phyloP scores from a whole-genome alignment of 75 land plant genomes.

The Azolla pinnata region DNA sequence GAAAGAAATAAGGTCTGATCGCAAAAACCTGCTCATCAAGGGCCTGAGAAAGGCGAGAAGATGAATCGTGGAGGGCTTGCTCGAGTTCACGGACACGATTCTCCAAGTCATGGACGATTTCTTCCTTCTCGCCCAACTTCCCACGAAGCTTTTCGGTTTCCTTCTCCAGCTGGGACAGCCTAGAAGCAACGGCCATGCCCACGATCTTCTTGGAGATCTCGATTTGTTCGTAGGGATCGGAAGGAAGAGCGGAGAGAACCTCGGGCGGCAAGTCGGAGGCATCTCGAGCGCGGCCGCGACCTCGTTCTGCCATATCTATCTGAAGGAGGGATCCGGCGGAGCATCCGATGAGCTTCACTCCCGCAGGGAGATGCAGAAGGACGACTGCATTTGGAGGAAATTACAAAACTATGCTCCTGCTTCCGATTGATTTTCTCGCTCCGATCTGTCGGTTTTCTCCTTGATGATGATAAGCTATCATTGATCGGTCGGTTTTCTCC shows the following conservation, averaged over 20 bases:
- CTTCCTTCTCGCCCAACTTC: constrained; percentile 47
- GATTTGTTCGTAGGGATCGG: constrained; percentile 87
- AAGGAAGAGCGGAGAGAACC: constrained; percentile 62
- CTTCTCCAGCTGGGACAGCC: constrained; percentile 62
- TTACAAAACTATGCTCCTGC: too few species aligned
- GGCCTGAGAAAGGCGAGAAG: constrained; percentile 25
- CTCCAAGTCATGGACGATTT: constrained; percentile 31
- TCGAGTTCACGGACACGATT: constrained; percentile 36
- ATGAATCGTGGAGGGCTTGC: constrained; percentile 21
- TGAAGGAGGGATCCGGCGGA: too few species aligned
- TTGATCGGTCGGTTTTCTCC: too few species aligned
- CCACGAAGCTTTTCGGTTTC: constrained; percentile 37
- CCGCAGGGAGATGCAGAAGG: too few species aligned
- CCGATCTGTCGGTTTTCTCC: too few species aligned
- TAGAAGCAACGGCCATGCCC: constrained; percentile 68
- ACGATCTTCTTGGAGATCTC: constrained; percentile 79
- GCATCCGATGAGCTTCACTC: too few species aligned
- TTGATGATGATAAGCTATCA: too few species aligned
- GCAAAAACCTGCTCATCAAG: constrained; percentile 70
- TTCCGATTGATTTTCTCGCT: too few species aligned
- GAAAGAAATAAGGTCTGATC: too few species aligned
- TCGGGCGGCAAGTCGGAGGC: constrained; percentile 53
- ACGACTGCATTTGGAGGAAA: too few species aligned
- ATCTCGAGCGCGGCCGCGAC: constrained; percentile 1
- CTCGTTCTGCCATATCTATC: too few species aligned